Conservation (phyloP, 2,329 filamentous ascomycete species). For the Decorospora gaudefroyi region DNA sequence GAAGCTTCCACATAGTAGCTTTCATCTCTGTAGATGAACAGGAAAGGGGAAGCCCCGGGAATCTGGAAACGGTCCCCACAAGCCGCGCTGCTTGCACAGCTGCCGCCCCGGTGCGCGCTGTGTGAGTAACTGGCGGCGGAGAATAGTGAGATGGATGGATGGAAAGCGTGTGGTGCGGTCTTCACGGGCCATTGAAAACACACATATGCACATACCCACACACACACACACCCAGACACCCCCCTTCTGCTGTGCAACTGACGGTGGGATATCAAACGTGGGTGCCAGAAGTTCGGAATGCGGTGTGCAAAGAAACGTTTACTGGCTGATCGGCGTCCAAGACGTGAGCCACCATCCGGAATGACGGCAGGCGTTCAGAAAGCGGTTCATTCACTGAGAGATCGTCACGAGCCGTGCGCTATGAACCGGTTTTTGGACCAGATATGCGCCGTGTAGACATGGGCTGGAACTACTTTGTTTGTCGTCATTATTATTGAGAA, state of each 20-base stretch:
- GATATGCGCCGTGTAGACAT: constrained; percentile 14
- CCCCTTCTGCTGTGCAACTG: constrained; percentile 15
- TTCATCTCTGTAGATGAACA: constrained; percentile 35
- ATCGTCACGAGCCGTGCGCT: constrained; percentile 36
- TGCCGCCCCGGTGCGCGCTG: background rate
- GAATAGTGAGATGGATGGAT: constrained; percentile 13
- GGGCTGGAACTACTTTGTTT: constrained; percentile 1
- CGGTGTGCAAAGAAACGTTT: constrained; percentile 10
- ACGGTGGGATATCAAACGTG: constrained; percentile 14
- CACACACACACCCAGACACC: no score
- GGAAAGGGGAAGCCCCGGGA: constrained; percentile 8
- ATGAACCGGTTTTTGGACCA: constrained; percentile 32
- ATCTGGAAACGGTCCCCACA: constrained; percentile 36
- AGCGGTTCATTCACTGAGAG: constrained; percentile 16
- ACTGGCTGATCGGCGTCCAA: constrained; percentile 16
- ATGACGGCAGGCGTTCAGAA: constrained; percentile 17
- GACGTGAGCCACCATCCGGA: constrained; percentile 19
- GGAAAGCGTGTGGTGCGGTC: constrained; percentile 9
- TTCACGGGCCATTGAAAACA: constrained; percentile 8
- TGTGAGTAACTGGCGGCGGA: constrained; percentile 13
- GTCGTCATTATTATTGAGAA: constrained; percentile 3
- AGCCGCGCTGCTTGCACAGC: constrained; percentile 13
- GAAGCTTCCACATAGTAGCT: constrained; percentile 16
- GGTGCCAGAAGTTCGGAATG: constrained; percentile 16
- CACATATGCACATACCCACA: no score